Base-by-base conservation (phyloP, 805 yeast genomes). In the Saccharomycopsis sp. region DNA sequence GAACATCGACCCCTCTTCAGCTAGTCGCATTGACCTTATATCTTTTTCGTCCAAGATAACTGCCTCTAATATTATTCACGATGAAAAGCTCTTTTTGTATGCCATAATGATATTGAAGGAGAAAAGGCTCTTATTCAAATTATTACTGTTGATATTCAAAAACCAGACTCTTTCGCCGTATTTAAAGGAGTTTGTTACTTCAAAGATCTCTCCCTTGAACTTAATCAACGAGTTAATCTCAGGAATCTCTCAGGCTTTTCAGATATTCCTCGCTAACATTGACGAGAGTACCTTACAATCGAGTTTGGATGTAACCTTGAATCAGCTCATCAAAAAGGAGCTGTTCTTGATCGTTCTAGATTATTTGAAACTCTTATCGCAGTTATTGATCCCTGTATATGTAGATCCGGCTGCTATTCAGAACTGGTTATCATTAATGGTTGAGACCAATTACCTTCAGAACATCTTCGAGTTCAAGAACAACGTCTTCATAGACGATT, bases 371-470 rank as follows among this genome's bases (percentile, higher is more conserved):
- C 74, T 71, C 8, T 67, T 75, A 20, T 69, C 72, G 3, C 80
- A 79, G 47, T 55, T 77, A 5, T 62, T 79, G 12, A 64, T 76
- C 17, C 71, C 77, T 50, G 76, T 78, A 47, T 67, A 73, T 2
- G 66, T 71, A 3, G 64, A 71, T 2, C 68, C 71, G 1, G 54
- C 65, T 1, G 73, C 77, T 1, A 76, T 79, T 2, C 53, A 67
- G 1, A 64, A 70, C 8, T 87, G 94, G 94, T 85, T 86, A 64
- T 64, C 70, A 3, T 68, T 83, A 9, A 74, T 83, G 79, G 67
- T 73, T 9, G 62, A 68, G 8, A 65, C 70, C 9, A 66, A 70
- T 44, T 73, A 72, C 52, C 64, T 64, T 20, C 61, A 69, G 9
- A 52, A 53, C 14, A 29, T 63, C 2, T 42, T 57, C 19, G 50